Evolutionary conservation across 805 yeast genomes (phyloP), one percentile per base, ranked within the genome.

Genomic region (Barnettozyma siamensis): DNA sequence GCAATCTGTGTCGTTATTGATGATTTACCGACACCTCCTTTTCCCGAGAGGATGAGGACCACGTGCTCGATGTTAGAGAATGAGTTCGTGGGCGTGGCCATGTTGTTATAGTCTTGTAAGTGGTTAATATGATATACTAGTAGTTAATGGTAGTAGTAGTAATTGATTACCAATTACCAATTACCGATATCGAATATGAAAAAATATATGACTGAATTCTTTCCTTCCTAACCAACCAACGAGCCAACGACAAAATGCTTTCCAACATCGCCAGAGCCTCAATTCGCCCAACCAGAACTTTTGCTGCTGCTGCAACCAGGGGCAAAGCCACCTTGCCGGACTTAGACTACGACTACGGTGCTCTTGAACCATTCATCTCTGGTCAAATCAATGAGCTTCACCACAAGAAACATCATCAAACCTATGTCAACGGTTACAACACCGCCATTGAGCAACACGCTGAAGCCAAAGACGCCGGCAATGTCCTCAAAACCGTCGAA

Each of bases 11-110:
- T 86, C 3, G 99, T 89, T 2, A 93, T 88, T 0, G 97, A 88
- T 11, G 96, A 88, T 59, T 93, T 93, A 2, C 99, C 99, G 1
- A 93, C 99, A 19, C 99, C 97, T 23, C 97, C 97, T 61, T 88
- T 88, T 1, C 97, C 99, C 0, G 96, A 88, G 3, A 93, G 75
- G 10, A 93, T 80, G 28, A 93, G 70, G 3, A 88, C 59, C 5
- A 93, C 78, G 58, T 91, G 95, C 51, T 80, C 79, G 26, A 91
- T 81, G 38, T 73, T 66, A 17, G 63, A 53, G 18, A 75, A 53
- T 26, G 29, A 23, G n/a, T n/a, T n/a, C n/a, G n/a, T n/a, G n/a
- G n/a, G n/a, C n/a, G n/a, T n/a, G n/a, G n/a, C n/a, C n/a, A n/a
- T n/a, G n/a, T n/a, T n/a, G n/a, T n/a, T n/a, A n/a, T n/a, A n/a